Conservation (phyloP, 2,329 filamentous ascomycete genomes). For the Clonostachys sp. region DNA sequence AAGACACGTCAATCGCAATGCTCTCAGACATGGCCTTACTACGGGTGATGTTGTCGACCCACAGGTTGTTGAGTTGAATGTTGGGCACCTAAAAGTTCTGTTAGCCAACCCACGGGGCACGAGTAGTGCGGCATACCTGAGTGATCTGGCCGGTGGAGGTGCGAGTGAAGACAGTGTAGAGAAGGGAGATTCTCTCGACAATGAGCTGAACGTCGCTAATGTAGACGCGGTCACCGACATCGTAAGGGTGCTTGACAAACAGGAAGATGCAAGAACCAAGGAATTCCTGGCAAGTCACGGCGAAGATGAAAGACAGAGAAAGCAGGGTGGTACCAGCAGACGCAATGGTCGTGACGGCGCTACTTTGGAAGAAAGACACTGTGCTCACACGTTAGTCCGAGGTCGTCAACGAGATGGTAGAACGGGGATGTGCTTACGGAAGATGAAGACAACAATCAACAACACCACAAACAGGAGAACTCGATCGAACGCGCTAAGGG, state of each 20-base stretch:
- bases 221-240: slow-evolving; percentile 92
- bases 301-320: slow-evolving; percentile 95
- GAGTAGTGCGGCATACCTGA: slow-evolving; percentile 27
- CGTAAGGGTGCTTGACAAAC: slow-evolving; percentile 97
- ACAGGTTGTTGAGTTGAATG: slow-evolving; percentile 85
- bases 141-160: slow-evolving; percentile 76
- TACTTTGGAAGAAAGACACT: slow-evolving; percentile 85
- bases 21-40: slow-evolving; percentile 89
- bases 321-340: slow-evolving; percentile 89
- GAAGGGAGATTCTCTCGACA: slow-evolving; percentile 89
- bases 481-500: slow-evolving; percentile 84
- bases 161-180: slow-evolving; percentile 88
- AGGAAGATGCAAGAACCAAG: slow-evolving; percentile 98
- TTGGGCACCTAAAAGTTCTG: slow-evolving; percentile 68
- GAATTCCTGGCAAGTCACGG: slow-evolving; percentile 87
- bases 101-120: not conserved
- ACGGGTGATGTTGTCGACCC: slow-evolving; percentile 90
- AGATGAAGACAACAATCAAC: slow-evolving; percentile 77
- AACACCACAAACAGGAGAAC: slow-evolving; percentile 78
- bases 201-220: slow-evolving; percentile 66
- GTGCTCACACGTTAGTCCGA: slow-evolving; percentile 2
- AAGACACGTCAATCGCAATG: slow-evolving; percentile 75
- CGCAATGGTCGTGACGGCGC: slow-evolving; percentile 78
- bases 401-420: not conserved
- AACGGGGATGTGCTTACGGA: slow-evolving; percentile 46